phyloP scores from a whole-genome alignment of 306 rosid species.

The Inga laurina region DNA sequence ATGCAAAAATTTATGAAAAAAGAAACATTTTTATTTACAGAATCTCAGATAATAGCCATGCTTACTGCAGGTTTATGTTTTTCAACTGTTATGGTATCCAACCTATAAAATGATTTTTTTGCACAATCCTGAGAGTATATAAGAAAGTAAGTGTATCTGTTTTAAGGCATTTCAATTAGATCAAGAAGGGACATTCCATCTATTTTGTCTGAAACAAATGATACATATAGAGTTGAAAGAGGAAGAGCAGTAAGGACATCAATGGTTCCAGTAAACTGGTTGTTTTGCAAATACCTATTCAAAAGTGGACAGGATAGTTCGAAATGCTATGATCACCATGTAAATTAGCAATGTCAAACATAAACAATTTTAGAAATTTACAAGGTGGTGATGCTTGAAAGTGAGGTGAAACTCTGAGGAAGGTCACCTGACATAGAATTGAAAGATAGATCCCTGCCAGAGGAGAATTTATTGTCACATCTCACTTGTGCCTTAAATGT shows the following conservation, averaged over 20 bases:
- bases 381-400: constrained; percentile 67
- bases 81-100: constrained; percentile 83
- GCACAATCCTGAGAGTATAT: constrained; percentile 72
- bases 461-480: constrained; percentile 29
- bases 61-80: constrained; percentile 75
- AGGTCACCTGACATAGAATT: constrained; percentile 75
- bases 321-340: constrained; percentile 35
- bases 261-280: constrained; percentile 86
- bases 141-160: constrained; percentile 29
- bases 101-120: constrained; percentile 83
- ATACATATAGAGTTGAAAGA: constrained; percentile 71
- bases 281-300: constrained; percentile 79
- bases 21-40: constrained; percentile 22
- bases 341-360: constrained; percentile 24
- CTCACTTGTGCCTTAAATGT: background rate
- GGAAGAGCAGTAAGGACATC: constrained; percentile 84
- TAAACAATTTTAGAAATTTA: constrained; percentile 40
- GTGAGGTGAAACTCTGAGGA: constrained; percentile 85
- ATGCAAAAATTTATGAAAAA: constrained; percentile 24
- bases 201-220: constrained; percentile 28
- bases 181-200: constrained; percentile 22
- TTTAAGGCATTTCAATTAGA: constrained; percentile 28
- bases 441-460: constrained; percentile 89
- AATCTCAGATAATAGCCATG: constrained; percentile 30
- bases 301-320: constrained; percentile 36